Evolutionary conservation across 169 alveolate species (phyloP).

Genomic region (Eimeria necatrix): DNA sequence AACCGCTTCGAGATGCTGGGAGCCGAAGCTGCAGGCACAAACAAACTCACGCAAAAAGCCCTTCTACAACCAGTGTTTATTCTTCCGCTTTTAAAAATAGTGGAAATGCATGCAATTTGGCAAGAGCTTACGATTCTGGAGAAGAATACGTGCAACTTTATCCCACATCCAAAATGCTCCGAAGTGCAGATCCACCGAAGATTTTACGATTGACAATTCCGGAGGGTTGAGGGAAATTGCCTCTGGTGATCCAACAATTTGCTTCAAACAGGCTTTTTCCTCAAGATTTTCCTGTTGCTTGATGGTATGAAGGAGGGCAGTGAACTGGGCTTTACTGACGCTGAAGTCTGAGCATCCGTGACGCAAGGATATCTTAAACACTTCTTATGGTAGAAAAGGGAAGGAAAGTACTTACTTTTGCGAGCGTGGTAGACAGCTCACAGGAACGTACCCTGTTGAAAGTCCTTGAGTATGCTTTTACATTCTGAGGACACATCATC

Average conservation of each 20-base stretch:
- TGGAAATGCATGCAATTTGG: neutral
- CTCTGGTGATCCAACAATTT: neutral
- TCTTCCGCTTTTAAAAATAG: neutral
- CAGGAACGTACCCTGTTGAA: neutral
- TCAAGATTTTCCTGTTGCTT: neutral
- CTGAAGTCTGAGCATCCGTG: conserved; percentile 20
- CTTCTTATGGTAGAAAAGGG: neutral
- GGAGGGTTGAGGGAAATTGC: neutral
- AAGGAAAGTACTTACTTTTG: neutral
- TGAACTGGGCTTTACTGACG: conserved; percentile 4
- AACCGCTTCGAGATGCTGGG: conserved; percentile 55
- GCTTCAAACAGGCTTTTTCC: conserved; percentile 21
- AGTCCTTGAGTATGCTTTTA: conserved; percentile 1
- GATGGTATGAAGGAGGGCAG: conserved; percentile 21
- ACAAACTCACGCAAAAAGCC: neutral
- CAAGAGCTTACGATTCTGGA: conserved; percentile 47
- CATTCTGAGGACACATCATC: conserved; percentile 22
- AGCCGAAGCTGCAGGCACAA: conserved; percentile 12
- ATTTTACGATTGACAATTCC: conserved; percentile 4
- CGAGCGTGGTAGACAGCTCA: no score
- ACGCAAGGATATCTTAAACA: neutral
- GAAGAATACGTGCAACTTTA: conserved; percentile 48
- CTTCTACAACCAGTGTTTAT: neutral
- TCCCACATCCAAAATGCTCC: conserved; percentile 71
- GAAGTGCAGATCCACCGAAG: conserved; percentile 35